These are phyloP conservation scores for Saccharum spontaneum DNA, from an alignment of 176 grass and related monocot species.

Conservation along the genomic window DNA sequence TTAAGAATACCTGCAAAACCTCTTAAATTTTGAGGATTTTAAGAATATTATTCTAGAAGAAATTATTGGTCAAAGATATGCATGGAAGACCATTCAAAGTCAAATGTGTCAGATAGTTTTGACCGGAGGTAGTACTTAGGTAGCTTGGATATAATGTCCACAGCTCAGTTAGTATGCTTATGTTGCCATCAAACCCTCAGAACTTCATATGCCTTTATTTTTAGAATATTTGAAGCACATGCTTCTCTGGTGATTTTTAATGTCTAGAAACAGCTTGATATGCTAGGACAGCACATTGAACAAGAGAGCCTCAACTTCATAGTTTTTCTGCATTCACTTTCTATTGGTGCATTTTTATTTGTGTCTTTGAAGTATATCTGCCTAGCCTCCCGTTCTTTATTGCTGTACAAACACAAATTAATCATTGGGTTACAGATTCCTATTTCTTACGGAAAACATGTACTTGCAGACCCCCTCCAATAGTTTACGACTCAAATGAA, in stretches of 20 bases:
- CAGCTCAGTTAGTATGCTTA: neutral
- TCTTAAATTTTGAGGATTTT: neutral
- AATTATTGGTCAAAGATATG: neutral
- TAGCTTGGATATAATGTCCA: neutral
- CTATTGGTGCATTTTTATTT: neutral
- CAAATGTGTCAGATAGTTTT: neutral
- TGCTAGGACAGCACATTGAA: neutral
- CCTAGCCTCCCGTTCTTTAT: neutral
- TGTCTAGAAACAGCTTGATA: neutral
- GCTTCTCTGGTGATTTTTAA: constrained; percentile 1
- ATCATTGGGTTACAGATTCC: neutral
- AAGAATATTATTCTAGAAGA: neutral
- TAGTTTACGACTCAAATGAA: constrained; percentile 77
- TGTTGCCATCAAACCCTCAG: constrained; percentile 1
- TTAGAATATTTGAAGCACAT: neutral
- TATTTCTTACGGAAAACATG: neutral
- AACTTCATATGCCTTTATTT: neutral
- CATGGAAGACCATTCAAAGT: neutral
- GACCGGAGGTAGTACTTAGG: neutral
- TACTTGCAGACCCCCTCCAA: constrained; percentile 44
- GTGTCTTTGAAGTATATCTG: neutral
- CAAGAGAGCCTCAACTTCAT: neutral
- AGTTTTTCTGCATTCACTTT: neutral
- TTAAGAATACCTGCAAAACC: neutral
- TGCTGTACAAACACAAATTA: neutral